Conservation (phyloP, 2,329 filamentous ascomycete species). For the Talaromyces sp. region DNA sequence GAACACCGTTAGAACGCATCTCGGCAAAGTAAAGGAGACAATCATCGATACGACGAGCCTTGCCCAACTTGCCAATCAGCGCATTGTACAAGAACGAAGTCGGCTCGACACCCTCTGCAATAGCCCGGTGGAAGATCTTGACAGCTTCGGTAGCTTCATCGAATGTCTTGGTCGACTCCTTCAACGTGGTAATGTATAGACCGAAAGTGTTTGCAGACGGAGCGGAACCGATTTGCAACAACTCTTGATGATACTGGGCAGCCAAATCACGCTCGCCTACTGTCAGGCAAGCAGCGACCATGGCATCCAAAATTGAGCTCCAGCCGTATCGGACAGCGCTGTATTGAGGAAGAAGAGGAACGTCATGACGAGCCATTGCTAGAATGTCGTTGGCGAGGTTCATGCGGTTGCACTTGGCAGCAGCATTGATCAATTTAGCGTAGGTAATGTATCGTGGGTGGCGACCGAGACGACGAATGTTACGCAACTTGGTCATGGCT, state of each 20-base stretch:
- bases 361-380: conserved; percentile 81
- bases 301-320: conserved; percentile 93
- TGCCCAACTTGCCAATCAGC: conserved; percentile 95
- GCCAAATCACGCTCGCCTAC: conserved; percentile 77
- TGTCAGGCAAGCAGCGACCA: conserved; percentile 88
- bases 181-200: conserved; percentile 97
- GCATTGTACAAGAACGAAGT: conserved; percentile 98
- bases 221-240: conserved; percentile 83
- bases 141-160: conserved; percentile 96
- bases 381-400: conserved; percentile 82
- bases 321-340: conserved; percentile 88
- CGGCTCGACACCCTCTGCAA: conserved; percentile 89
- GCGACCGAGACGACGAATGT: conserved; percentile 86
- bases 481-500: conserved; percentile 77
- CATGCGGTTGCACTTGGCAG: conserved; percentile 78
- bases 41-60: conserved; percentile 95
- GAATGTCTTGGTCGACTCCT: conserved; percentile 95
- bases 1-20: conserved; percentile 89
- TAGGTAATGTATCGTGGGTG: conserved; percentile 96
- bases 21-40: conserved; percentile 97
- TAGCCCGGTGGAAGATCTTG: conserved; percentile 93
- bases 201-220: conserved; percentile 97
- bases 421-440: conserved; percentile 87
- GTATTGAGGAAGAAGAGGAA: conserved; percentile 81
- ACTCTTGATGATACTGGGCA: conserved; percentile 83